Evolutionary conservation across 148 eudicot species (phyloP), one percentile per base, ranked within the genome.

Genomic region (Cornus controversa): DNA sequence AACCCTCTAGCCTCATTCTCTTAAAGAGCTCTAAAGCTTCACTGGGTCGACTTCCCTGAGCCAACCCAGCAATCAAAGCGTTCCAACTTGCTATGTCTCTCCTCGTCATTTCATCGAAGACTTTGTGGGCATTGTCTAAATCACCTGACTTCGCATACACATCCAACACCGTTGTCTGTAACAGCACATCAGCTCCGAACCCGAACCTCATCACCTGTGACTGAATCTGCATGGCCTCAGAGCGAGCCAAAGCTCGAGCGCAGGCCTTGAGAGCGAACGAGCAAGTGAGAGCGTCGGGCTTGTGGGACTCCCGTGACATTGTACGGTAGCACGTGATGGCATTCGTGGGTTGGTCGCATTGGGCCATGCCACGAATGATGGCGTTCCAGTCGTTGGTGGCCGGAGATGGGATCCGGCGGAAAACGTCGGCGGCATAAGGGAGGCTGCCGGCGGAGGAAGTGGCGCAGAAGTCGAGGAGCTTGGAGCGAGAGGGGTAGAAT

Each of bases 261-360:
- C 96, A 94, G 5, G 96, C 96, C 74, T 94, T 94, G 73, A 94
- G 87, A n/a, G 84, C 80, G 37, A 94, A 94, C 0, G 98, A 91
- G 87, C 90, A 94, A 40, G 96, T 89, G 64, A 94, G 84, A 0
- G 98, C 94, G 70, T 94, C 98, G 37, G 94, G 93, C 45, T 77
- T 84, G 60, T 80, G 75, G 1, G 87, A 76, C 4, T 85, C 83
- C 14, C 93, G 81, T 2, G 77, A 67, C 87, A 92, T 87, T 75
- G 81, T 26, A 69, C 80, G 58, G 84, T 75, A 91, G 23, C 68
- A 81, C 24, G 84, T 1, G 78, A 90, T 45, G 40, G 94, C 91
- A 42, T 68, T 8, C 45, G 77, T 72, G 10, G 98, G 98, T 27
- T 75, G 79, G 67, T 47, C 29, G 82, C 86, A 75, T 27, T 77